A percentile compares a stretch with the other conserved stretches of the same genome.
phyloP scores from a whole-genome alignment of 1,139 yeast species.

The Debaryomyces sp. region DNA sequence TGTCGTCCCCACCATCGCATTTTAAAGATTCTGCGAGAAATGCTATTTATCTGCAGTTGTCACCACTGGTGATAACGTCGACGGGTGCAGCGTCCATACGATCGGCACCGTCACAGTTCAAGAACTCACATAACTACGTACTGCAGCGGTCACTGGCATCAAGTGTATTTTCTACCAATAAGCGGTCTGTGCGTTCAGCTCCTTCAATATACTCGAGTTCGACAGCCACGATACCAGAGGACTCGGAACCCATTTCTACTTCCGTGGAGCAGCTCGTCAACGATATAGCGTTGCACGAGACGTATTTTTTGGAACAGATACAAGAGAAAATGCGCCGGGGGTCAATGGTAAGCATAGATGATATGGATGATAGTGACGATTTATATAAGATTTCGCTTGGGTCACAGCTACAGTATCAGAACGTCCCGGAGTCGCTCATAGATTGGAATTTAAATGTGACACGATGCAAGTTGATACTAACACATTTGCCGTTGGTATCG shows the following conservation, averaged over 20 bases:
- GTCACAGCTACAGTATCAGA: slow-evolving; percentile 43
- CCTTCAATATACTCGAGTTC: slow-evolving; percentile 47
- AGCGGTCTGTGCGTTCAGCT: slow-evolving; percentile 45
- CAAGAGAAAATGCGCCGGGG: slow-evolving; percentile 11
- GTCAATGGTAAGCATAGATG: slow-evolving; percentile 11
- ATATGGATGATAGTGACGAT: slow-evolving; percentile 29
- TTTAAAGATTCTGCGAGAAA: slow-evolving; percentile 50
- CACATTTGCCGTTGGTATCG: slow-evolving; percentile 42
- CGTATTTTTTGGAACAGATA: slow-evolving; percentile 26
- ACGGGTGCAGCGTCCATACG: slow-evolving; percentile 31
- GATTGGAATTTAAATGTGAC: slow-evolving; percentile 54
- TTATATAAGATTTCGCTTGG: slow-evolving; percentile 45
- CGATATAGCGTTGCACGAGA: slow-evolving; percentile 47
- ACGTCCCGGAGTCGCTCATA: slow-evolving; percentile 42
- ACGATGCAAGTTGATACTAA: slow-evolving; percentile 44
- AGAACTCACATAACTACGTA: slow-evolving; percentile 17
- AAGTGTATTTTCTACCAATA: slow-evolving; percentile 38
- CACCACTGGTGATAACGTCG: slow-evolving; percentile 30
- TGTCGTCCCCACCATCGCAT: slow-evolving; percentile 41
- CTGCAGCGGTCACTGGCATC: slow-evolving; percentile 32
- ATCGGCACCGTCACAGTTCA: slow-evolving; percentile 33
- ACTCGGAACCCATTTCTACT: slow-evolving; percentile 44
- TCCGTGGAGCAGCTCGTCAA: slow-evolving; percentile 50
- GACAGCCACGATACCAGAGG: slow-evolving; percentile 53
- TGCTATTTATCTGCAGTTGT: slow-evolving; percentile 50